Percentiles rank a stretch among this genome's conserved stretches.
Conservation (phyloP, 2,329 filamentous ascomycete genomes). For the Talaromyces sp. region DNA sequence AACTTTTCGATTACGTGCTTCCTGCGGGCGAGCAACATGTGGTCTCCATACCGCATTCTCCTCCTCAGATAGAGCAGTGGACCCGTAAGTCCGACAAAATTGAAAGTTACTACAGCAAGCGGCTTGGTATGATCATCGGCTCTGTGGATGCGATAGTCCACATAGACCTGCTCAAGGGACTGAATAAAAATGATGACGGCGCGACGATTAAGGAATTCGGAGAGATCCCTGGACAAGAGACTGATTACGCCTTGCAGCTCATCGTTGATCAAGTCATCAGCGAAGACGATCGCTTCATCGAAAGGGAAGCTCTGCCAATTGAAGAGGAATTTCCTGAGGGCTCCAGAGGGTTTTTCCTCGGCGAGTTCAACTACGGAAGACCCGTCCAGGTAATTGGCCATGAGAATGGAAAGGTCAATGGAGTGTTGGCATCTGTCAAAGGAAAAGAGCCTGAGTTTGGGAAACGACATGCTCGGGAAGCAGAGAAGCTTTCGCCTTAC, state of each 20-base stretch:
- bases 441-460: conserved; percentile 77
- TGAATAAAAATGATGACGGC: conserved; percentile 84
- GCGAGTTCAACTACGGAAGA: conserved; percentile 86
- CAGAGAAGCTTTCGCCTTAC: conserved; percentile 69
- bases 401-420: conserved; percentile 65
- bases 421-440: conserved; percentile 68
- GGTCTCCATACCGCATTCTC: conserved; percentile 63
- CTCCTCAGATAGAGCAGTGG: conserved; percentile 74
- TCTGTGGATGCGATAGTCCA: conserved; percentile 83
- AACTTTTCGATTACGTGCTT: conserved; percentile 81
- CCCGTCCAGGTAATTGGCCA: conserved; percentile 79
- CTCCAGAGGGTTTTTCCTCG: conserved; percentile 84
- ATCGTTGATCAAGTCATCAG: conserved; percentile 86
- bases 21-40: conserved; percentile 60
- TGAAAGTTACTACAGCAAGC: conserved; percentile 83
- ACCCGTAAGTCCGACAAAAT: conserved; percentile 76
- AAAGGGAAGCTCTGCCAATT: conserved; percentile 78
- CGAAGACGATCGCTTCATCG: conserved; percentile 87
- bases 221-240: conserved; percentile 75
- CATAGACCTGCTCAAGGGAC: conserved; percentile 87
- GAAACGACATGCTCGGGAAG: conserved; percentile 62
- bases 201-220: conserved; percentile 91
- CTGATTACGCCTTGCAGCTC: conserved; percentile 83
- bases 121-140: conserved; percentile 80
- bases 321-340: conserved; percentile 84